Evolutionary conservation across 805 yeast genomes (phyloP), one percentile per base, ranked within the genome.

Genomic region (Yamadazyma insecticola): DNA sequence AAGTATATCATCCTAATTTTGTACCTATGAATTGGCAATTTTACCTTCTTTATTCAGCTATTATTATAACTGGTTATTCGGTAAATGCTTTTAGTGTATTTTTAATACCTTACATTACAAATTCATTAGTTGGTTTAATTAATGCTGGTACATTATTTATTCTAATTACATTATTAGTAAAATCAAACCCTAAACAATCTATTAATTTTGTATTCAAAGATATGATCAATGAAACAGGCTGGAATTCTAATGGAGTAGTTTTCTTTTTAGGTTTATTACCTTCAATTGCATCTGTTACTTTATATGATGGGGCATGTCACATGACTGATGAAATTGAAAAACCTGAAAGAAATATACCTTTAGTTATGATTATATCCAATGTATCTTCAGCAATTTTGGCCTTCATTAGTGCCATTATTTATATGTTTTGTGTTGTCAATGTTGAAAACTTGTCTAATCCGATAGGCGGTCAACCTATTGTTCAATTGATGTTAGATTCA

Each of bases 291-390:
- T 40, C 51, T 19, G 50, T 59, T 25, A 45, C 59, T 4, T 51
- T 60, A 30, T 57, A 52, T 32, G 66, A 59, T 39, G 53, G 58
- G 5, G 53, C 55, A 3, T 49, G 57, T 6, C 64, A 57, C 35
- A 47, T 55, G 43, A 57, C 63, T 3, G 61, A 57, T 33, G 63
- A 58, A 39, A 50, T 57, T 12, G 47, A 48, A 13, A 30, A 44
- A 16, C 57, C 61, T 3, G 53, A 40, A 24, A 51, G 45, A 32
- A 44, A 55, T 29, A 46, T 58, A 23, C 62, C 63, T n/a, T 50
- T 47, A 26, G 66, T 60, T 2, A 44, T 58, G 43, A 41, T 55
- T 27, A 46, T 51, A 13, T 51, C 58, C 21, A 53, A 55, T 16
- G 33, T 41, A 2, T 32, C 48, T 8, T 48, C 53, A 8, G 50